phyloP scores from a whole-genome alignment of 2,329 filamentous ascomycete genomes.

The Huntiella decipiens region DNA sequence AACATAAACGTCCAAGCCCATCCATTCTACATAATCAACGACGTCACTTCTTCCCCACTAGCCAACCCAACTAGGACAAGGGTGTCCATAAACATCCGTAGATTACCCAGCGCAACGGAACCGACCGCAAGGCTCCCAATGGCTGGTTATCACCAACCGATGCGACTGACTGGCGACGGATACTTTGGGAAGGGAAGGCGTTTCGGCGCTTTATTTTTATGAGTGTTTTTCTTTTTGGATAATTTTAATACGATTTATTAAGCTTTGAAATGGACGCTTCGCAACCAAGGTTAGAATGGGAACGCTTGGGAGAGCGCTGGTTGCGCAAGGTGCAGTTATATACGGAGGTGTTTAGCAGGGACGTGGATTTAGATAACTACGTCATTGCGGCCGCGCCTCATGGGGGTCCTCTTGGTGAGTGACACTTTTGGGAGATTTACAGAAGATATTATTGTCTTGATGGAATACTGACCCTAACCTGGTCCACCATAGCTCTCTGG shows the following conservation, averaged over 20 bases:
- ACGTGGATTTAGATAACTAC: constrained; percentile 89
- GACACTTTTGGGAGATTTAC: not conserved
- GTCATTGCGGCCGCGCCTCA: constrained; percentile 81
- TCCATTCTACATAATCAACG: not conserved
- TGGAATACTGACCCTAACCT: not conserved
- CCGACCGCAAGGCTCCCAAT: not conserved
- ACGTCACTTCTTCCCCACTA: not conserved
- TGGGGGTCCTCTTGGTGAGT: constrained; percentile 75
- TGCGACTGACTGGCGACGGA: too few species aligned
- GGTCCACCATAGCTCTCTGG: constrained; percentile 48
- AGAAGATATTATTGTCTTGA: not conserved
- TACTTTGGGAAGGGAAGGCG: too few species aligned
- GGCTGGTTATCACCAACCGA: not conserved
- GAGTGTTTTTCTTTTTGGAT: not conserved
- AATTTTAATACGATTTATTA: not conserved
- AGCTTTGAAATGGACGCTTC: constrained; percentile 31
- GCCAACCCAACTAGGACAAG: too few species aligned
- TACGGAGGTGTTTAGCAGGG: constrained; percentile 78
- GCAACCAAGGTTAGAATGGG: constrained; percentile 74
- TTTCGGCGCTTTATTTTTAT: too few species aligned
- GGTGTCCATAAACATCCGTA: not conserved
- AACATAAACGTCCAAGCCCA: too few species aligned
- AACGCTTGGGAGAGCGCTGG: constrained; percentile 79
- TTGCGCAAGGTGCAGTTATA: constrained; percentile 92
- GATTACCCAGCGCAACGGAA: not conserved